phyloP scores from a whole-genome alignment of 331 rosid species.

The Arachis monticola region DNA sequence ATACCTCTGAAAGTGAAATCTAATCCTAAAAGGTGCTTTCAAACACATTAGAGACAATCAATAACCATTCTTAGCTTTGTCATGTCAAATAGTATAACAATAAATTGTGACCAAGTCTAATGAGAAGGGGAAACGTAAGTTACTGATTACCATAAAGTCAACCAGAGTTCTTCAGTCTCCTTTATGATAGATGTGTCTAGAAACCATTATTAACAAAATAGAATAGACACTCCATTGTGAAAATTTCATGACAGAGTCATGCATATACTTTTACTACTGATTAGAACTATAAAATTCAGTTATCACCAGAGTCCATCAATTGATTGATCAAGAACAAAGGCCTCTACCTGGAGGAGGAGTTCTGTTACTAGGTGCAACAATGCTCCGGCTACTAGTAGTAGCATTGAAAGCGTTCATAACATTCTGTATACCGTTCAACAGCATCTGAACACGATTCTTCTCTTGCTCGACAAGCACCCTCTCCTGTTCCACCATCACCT shows the following conservation, averaged over 20 bases:
- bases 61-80: neutral
- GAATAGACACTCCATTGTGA: neutral
- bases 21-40: neutral
- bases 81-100: neutral
- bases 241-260: neutral
- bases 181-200: neutral
- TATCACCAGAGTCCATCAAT: neutral
- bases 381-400: conserved; percentile 24
- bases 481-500: conserved; percentile 67
- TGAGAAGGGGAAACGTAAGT: conserved; percentile 8
- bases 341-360: conserved; percentile 51
- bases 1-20: conserved; percentile 1
- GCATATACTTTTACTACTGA: neutral
- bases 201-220: neutral
- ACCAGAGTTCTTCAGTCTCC: neutral
- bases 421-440: conserved; percentile 65
- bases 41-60: neutral
- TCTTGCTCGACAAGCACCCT: conserved; percentile 65
- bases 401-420: conserved; percentile 59
- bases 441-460: conserved; percentile 59
- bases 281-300: neutral
- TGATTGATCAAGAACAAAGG: neutral
- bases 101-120: neutral
- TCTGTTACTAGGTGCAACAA: conserved; percentile 17
- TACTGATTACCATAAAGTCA: neutral